phyloP scores from a whole-genome alignment of 768 basidiomycete genomes.

The Daedaleopsis sinensis region DNA sequence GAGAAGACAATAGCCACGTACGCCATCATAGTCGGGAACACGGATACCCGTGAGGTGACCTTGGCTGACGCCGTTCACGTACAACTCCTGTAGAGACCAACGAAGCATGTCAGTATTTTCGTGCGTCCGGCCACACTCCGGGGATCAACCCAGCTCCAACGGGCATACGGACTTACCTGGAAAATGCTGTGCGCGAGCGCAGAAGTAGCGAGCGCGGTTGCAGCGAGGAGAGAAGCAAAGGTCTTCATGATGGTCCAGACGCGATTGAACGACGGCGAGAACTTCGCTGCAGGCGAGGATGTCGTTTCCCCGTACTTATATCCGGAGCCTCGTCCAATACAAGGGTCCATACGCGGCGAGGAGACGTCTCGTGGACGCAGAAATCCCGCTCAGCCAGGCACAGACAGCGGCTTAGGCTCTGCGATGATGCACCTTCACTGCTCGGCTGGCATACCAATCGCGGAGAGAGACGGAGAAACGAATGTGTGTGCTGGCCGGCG shows the following conservation, averaged over 20 bases:
- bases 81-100: conserved; percentile 40
- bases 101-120: neutral
- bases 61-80: conserved; percentile 55
- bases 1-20: conserved; percentile 32
- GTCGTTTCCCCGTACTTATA: conserved; percentile 8
- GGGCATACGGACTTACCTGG: conserved; percentile 37
- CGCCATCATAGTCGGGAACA: conserved; percentile 51
- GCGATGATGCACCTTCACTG: neutral
- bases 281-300: conserved; percentile 1
- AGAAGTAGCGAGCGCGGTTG: conserved; percentile 35
- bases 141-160: neutral
- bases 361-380: conserved; percentile 13
- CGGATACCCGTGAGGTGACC: conserved; percentile 49
- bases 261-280: neutral
- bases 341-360: neutral
- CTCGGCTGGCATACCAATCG: neutral
- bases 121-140: neutral
- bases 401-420: neutral
- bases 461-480: conserved; percentile 11
- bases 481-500: neutral
- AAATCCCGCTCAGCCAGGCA: conserved; percentile 1
- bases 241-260: conserved; percentile 18
- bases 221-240: conserved; percentile 25
- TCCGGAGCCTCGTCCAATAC: neutral
- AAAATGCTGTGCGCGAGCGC: conserved; percentile 55